Base-by-base conservation (phyloP, 1,139 yeast species). In the Lodderomyces parapsilosis region DNA sequence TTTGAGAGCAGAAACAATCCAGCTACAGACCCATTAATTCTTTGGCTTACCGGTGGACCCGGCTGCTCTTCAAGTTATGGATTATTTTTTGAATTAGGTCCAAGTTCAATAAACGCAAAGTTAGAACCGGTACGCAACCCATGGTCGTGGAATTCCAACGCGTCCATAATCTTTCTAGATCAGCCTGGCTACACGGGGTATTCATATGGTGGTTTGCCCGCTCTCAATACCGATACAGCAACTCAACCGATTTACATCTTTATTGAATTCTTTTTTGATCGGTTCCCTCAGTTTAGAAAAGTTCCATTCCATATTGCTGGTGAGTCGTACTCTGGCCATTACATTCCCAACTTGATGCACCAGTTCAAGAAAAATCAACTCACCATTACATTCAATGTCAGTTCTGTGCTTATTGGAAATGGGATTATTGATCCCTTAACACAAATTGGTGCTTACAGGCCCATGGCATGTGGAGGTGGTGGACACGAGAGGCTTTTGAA, bases 261-360 rank as follows among this genome's bases (percentile, higher is more conserved):
- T 66, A 73, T 90, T 62, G 82, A 84, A 56, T 73, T 88, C 58
- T 90, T 90, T 71, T 89, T 86, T 77, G 76, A 83, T 63, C 85
- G 84, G 60, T 89, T 87, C 76, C 93, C 96, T 36, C 79, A 88
- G 64, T 86, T n/a, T 27, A 18, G 15, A 19, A 33, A 25, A 3
- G 23, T 22, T 8, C 15, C 25, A 4, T 33, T 41, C 20, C 96
- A 89, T 66, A 87, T 90, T 63, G 91, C 96, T 30, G 97, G 96
- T 53, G 96, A 90, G 66, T 86, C 96, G 6, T 90, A 90, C 59
- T 96, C 96, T 41, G 97, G 96, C 48, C 96, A 89, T 63, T 90
- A 90, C 66, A 87, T 90, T 51, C 96, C 96, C 13, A 36, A 36
- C 17, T 36, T 40, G 14, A 6, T 31, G 18, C 2, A 11, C 20